Evolutionary conservation across 2,329 filamentous ascomycete genomes (phyloP), one percentile per base, ranked within the genome.

Genomic region (Cercospora sp.): DNA sequence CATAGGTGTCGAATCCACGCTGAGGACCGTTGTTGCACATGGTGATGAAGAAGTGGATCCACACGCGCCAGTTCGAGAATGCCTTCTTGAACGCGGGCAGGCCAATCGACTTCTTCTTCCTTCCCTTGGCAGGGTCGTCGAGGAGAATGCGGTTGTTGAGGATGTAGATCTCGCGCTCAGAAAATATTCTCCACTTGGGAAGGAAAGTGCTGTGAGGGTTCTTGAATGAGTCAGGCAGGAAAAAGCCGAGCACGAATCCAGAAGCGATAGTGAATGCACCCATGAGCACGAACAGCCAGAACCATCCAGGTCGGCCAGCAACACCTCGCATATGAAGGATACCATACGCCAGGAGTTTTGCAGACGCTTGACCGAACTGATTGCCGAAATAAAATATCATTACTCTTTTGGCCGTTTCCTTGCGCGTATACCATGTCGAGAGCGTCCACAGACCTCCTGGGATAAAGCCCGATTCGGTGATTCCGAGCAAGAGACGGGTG

Each of bases 381-480:
- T 82, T 84, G 1, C 33, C 82, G 18, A 84, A 77, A 63, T 83
- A 84, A 70, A 81, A 84, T 10, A 76, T 77, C 10, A 81, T 79
- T 63, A 84, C 82, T 1, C 83, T 75, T 72, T 82, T 83, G 60
- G 80, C 82, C 0, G 80, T 83, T 67, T 85, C 82, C 7, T 78
- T 76, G 3, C 78, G 78, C 30, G 82, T 84, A 66, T 85, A 84
- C 82, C 82, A 84, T 1, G 79, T 77, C 0, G 82, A 83, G 1
- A 85, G 79, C 0, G 83, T 84, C 74, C 80, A 85, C 1, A 84
- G 74, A 6, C 81, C 81, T 48, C 81, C 83, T 2, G 82, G 83
- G 57, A 83, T 84, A 67, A 83, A 83, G 1, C 81, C 82, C 1
- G 80, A 79, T 65, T 83, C 82, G 2, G 70, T 74, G 30, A 75